These are phyloP conservation scores for Erodium texanum DNA, from an alignment of 441 rosid genomes.

Conservation along the genomic window DNA sequence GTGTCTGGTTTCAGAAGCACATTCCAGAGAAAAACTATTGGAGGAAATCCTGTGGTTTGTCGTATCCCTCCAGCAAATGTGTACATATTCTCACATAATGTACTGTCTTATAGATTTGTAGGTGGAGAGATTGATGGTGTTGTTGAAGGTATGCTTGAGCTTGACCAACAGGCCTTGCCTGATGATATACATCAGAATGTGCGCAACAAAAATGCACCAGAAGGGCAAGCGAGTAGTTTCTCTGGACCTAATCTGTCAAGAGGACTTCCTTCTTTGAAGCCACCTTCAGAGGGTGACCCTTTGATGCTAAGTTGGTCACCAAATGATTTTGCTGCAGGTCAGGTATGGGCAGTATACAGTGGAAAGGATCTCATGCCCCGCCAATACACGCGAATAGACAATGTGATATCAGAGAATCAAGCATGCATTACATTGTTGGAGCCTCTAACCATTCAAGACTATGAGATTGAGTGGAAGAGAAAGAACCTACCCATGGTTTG, in stretches of 20 bases:
- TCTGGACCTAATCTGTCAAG: conserved; percentile 1
- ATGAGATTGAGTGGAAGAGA: conserved; percentile 18
- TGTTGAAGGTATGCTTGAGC: conserved; percentile 21
- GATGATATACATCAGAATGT: conserved; percentile 16
- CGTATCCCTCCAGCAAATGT: conserved; percentile 20
- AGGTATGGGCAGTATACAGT: conserved; percentile 23
- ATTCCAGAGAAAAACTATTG: conserved; percentile 19
- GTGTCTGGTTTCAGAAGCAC: conserved; percentile 17
- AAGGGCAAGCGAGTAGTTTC: neutral
- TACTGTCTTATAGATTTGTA: conserved; percentile 19
- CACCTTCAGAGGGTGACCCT: conserved; percentile 3
- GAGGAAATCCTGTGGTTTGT: conserved; percentile 18
- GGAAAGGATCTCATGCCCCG: conserved; percentile 20
- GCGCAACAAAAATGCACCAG: conserved; percentile 4
- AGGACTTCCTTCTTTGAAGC: conserved; percentile 1
- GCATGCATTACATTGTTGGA: conserved; percentile 20
- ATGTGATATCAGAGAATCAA: conserved; percentile 12
- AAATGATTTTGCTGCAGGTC: conserved; percentile 11
- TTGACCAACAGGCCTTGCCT: conserved; percentile 25
- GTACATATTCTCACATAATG: conserved; percentile 21
- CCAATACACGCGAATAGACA: conserved; percentile 13
- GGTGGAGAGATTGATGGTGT: conserved; percentile 23
- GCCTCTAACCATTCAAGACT: conserved; percentile 16
- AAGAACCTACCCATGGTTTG: conserved; percentile 16
- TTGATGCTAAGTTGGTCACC: conserved; percentile 17